Base-by-base conservation (phyloP, 805 yeast species). In the Priceomyces carsonii region DNA sequence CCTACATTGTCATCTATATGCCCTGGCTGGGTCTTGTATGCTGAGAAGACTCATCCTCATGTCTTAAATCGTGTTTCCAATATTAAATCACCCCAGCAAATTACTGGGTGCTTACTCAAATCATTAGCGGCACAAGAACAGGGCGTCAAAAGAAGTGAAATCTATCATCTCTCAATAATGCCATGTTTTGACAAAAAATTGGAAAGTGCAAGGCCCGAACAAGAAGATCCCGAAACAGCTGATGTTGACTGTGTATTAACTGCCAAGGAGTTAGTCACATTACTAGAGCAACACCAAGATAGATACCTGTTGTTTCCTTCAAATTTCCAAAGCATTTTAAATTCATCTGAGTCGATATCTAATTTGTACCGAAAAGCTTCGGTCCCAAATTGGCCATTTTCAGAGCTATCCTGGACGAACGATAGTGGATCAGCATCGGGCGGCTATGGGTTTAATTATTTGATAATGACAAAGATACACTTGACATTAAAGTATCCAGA, bases 131-230 rank as follows among this genome's bases (percentile, higher is more conserved):
- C 71, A 2, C 33, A 44, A n/a, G 63, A 63, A 12, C 43, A 53
- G 6, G 30, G 33, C 3, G 46, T 62, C 58, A 14, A 54, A 12
- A 52, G 66, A 8, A 53, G 64, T 0, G 50, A 73, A 2, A 62
- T 89, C 0, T 93, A 87, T 53, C 97, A 91, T 57, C 61, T 93
- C 36, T 76, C 93, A 6, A 69, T 93, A 14, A 91, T 91, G 98
- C 98, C 99, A 2, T 91, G 98, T 51, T 93, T 93, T 57, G 99
- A 93, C 59, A 93, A 93, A 63, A 93, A 93, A 59, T 71, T 90
- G 26, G 99, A 93, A 63, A 93, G 96, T 18, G 89, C 95, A 3
- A 72, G 98, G 42, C 82, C 85, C 0, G 96, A 87, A 45, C 64
- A 71, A 10, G 43, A 45, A 2, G 58, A 63, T 8, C 28, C 36